Percentiles rank a stretch among this genome's conserved stretches.
phyloP scores from a whole-genome alignment of 306 rosid species.

The Crataegus laevigata region DNA sequence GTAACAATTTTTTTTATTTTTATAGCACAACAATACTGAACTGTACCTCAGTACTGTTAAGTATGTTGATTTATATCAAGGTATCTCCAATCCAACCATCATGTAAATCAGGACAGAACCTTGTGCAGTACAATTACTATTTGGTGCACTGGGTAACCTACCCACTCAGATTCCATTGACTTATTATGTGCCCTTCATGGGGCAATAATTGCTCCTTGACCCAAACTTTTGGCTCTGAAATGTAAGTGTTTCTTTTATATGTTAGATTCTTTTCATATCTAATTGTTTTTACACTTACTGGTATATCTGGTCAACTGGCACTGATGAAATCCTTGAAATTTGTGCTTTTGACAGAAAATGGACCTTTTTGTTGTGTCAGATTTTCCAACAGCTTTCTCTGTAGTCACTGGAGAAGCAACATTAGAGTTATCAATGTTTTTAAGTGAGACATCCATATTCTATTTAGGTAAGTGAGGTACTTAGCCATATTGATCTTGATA shows the following conservation, averaged over 20 bases:
- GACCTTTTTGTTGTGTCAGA: conserved; percentile 4
- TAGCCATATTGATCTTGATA: conserved; percentile 2
- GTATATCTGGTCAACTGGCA: conserved; percentile 20
- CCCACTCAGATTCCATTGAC: conserved; percentile 3
- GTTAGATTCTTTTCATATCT: conserved; percentile 11
- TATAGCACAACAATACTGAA: not conserved
- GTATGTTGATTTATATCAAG: not conserved
- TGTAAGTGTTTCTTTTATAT: conserved; percentile 2
- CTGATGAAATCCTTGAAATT: conserved; percentile 20
- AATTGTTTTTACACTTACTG: not conserved
- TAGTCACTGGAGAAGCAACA: conserved; percentile 12
- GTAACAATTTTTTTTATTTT: too few species aligned
- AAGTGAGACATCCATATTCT: not conserved
- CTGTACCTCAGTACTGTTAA: not conserved
- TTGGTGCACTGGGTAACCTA: conserved; percentile 1
- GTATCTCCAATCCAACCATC: not conserved
- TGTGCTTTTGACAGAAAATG: conserved; percentile 18
- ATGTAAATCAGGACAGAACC: conserved; percentile 18
- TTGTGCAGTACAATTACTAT: not conserved
- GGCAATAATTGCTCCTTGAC: conserved; percentile 9
- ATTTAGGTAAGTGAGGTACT: conserved; percentile 1
- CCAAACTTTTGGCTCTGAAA: conserved; percentile 1
- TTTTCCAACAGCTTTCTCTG: conserved; percentile 13
- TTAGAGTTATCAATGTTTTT: conserved; percentile 13
- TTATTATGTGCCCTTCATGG: not conserved